Percentiles rank a stretch among this genome's conserved stretches.
Evolutionary conservation across 2,329 filamentous ascomycete species (phyloP).

Genomic region (Aaosphaeria arxii): DNA sequence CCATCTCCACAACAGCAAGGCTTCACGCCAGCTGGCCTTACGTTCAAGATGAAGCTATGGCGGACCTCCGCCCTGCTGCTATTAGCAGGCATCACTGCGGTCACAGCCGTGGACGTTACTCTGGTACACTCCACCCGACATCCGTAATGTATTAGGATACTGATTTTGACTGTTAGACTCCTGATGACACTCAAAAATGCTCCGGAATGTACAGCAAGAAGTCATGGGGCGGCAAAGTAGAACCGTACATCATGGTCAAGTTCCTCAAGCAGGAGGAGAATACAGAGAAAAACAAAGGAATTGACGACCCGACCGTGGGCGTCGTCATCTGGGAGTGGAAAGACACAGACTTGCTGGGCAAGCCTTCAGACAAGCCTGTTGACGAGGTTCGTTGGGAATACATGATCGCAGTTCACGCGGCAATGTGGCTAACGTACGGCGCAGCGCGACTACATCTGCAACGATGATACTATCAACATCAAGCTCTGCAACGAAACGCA

Average conservation of each 20-base stretch:
- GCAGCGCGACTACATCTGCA: slow-evolving; percentile 71
- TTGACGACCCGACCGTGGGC: slow-evolving; percentile 73
- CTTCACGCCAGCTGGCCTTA: slow-evolving; percentile 3
- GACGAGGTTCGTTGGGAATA: slow-evolving; percentile 1
- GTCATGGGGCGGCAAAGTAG: slow-evolving; percentile 81
- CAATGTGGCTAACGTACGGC: neutral
- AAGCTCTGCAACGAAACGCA: slow-evolving; percentile 74
- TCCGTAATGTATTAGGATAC: neutral
- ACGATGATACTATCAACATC: slow-evolving; percentile 64
- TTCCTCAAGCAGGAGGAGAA: slow-evolving; percentile 53
- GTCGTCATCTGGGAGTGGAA: slow-evolving; percentile 93
- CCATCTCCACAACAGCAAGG: too few species aligned
- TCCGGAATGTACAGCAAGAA: slow-evolving; percentile 90
- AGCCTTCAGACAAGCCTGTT: slow-evolving; percentile 42
- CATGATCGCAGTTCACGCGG: neutral
- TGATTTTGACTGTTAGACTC: slow-evolving; percentile 54
- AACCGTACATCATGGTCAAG: slow-evolving; percentile 85
- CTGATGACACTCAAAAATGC: slow-evolving; percentile 80
- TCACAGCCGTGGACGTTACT: slow-evolving; percentile 35
- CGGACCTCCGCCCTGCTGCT: slow-evolving; percentile 31
- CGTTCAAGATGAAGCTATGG: slow-evolving; percentile 32
- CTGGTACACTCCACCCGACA: slow-evolving; percentile 17
- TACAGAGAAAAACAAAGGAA: slow-evolving; percentile 52
- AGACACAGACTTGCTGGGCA: slow-evolving; percentile 76
- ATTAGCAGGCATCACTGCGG: slow-evolving; percentile 27